Conservation (phyloP, 352 stramenopile species). For the Thraustochytrium striatum region DNA sequence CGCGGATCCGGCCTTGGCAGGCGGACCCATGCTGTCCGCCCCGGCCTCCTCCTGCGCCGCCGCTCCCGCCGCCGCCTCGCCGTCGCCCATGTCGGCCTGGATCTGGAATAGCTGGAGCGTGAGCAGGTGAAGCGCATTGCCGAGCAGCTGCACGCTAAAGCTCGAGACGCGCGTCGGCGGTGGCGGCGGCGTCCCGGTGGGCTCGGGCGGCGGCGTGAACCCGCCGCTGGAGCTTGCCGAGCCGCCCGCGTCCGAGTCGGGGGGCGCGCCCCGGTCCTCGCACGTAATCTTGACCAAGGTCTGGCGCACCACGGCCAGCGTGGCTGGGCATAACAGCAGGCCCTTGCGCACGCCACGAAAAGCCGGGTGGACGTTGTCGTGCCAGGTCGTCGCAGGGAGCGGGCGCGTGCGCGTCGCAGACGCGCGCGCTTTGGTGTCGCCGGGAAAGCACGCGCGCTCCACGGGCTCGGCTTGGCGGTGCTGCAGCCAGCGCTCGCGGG, state of each 20-base stretch:
- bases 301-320: constrained; percentile 1
- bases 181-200: background rate
- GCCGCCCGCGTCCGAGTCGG: background rate
- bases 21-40: background rate
- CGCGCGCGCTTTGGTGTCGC: constrained; percentile 13
- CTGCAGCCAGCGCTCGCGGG: constrained; percentile 77
- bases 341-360: background rate
- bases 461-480: constrained; percentile 57
- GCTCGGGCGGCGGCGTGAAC: background rate
- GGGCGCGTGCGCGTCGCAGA: background rate
- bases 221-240: background rate
- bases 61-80: background rate
- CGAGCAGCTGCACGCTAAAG: constrained; percentile 11
- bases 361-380: constrained; percentile 1
- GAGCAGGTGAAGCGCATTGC: constrained; percentile 10
- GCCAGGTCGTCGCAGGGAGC: constrained; percentile 5
- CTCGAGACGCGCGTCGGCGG: background rate
- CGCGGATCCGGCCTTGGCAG: too few relatives aligned
- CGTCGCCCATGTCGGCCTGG: background rate
- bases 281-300: background rate
- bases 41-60: background rate
- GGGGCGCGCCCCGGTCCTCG: background rate
- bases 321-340: constrained; percentile 18
- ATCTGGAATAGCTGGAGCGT: background rate
- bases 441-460: constrained; percentile 25